phyloP scores from a whole-genome alignment of 2,329 filamentous ascomycete genomes.

The Periconia digitata region DNA sequence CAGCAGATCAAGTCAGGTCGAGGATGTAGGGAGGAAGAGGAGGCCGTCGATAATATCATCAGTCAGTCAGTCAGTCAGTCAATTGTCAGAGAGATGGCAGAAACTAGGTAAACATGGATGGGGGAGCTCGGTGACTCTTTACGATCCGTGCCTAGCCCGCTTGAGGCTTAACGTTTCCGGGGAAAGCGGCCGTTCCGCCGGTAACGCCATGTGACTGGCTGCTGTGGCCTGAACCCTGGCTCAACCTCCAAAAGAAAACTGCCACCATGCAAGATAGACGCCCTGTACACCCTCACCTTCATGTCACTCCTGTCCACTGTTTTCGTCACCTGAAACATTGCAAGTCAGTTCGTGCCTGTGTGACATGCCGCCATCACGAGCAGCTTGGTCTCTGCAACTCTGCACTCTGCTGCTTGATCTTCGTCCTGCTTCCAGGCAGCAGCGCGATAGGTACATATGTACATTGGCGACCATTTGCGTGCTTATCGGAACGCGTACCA shows the following conservation, averaged over 20 bases:
- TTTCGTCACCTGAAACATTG: constrained; percentile 11
- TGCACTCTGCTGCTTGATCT: background rate
- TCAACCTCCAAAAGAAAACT: background rate
- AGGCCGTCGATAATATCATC: constrained; percentile 24
- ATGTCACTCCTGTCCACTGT: background rate
- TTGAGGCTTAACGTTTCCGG: constrained; percentile 9
- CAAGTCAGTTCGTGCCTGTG: constrained; percentile 2
- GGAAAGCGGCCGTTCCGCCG: constrained; percentile 14
- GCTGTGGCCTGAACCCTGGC: background rate
- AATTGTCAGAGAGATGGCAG: no score
- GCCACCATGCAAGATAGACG: constrained; percentile 5
- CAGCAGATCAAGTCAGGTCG: constrained; percentile 14
- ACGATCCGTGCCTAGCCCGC: constrained; percentile 15
- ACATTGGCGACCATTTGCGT: constrained; percentile 14
- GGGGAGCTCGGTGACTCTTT: constrained; percentile 29
- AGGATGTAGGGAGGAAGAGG: constrained; percentile 15
- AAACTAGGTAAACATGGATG: constrained; percentile 2
- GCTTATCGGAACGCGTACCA: background rate
- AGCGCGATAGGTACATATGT: constrained; percentile 8
- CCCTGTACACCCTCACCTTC: background rate
- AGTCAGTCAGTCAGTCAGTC: no score
- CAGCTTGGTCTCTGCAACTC: background rate
- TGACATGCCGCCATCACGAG: background rate
- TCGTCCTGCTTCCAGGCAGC: constrained; percentile 16
- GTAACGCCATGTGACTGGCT: background rate